A percentile compares a stretch with the other conserved stretches of the same genome.
Evolutionary conservation across 23 red algal genomes (phyloP).

Genomic region (Porphyridium purpureum): DNA sequence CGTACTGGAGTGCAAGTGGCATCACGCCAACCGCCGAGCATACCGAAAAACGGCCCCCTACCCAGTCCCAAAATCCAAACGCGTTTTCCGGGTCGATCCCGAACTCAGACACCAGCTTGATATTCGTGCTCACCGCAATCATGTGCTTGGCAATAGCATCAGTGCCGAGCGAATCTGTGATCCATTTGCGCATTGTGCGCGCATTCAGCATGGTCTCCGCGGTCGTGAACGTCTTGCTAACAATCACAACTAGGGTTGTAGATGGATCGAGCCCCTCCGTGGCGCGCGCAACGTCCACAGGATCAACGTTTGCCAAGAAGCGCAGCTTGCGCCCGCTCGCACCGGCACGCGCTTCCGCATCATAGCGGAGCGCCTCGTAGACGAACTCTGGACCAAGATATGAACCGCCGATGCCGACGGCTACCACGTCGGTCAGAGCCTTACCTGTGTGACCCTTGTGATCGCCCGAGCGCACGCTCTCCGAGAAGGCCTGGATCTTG

Average conservation of each 20-base stretch:
- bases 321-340: constrained; percentile 56
- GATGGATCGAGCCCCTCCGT: constrained; percentile 59
- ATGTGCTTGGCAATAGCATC: constrained; percentile 76
- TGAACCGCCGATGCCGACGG: constrained; percentile 86
- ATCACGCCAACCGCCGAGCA: constrained; percentile 79
- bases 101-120: constrained; percentile 50
- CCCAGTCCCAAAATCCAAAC: constrained; percentile 99
- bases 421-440: constrained; percentile 65
- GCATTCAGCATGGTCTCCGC: constrained; percentile 98
- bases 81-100: constrained; percentile 71
- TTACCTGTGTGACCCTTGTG: constrained; percentile 69
- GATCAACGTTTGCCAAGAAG: constrained; percentile 94
- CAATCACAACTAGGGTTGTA: constrained; percentile 80
- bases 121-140: constrained; percentile 79
- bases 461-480: constrained; percentile 48
- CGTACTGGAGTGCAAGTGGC: constrained; percentile 90
- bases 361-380: constrained; percentile 75
- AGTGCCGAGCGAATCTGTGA: constrained; percentile 29
- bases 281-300: constrained; percentile 70
- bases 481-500: constrained; percentile 29
- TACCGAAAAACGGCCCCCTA: constrained; percentile 87
- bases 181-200: constrained; percentile 80
- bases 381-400: constrained; percentile 98
- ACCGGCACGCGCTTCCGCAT: constrained; percentile 20
- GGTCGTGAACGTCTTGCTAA: constrained; percentile 97